These are phyloP conservation scores for Nitzschia palea DNA, from an alignment of 108 stramenopile species.

Conservation along the genomic window DNA sequence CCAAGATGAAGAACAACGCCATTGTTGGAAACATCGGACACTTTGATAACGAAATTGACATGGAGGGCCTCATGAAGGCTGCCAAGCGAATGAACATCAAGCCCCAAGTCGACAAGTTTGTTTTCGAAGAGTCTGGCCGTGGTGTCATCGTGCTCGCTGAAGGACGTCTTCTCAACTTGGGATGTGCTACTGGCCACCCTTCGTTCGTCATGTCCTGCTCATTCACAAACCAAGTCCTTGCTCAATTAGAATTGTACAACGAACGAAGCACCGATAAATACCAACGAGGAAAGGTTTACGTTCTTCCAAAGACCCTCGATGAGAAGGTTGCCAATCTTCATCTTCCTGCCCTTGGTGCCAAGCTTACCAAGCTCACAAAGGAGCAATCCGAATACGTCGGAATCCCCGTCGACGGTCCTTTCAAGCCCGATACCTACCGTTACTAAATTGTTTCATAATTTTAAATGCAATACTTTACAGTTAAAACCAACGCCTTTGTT, in stretches of 20 bases:
- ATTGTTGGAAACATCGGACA: constrained; percentile 99
- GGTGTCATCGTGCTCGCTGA: constrained; percentile 98
- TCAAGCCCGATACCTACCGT: constrained; percentile 99
- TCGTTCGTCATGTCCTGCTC: constrained; percentile 99
- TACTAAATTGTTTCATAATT: constrained; percentile 65
- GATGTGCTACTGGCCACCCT: constrained; percentile 99
- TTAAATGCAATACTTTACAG: neutral
- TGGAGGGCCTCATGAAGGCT: constrained; percentile 90
- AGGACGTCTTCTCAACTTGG: constrained; percentile 99
- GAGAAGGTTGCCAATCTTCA: constrained; percentile 99
- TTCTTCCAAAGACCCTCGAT: constrained; percentile 97
- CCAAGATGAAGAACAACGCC: constrained; percentile 99
- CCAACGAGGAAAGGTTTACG: constrained; percentile 95
- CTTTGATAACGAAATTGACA: constrained; percentile 99
- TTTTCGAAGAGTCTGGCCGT: constrained; percentile 85
- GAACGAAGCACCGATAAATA: constrained; percentile 95
- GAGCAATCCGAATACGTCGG: constrained; percentile 99
- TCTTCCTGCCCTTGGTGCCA: constrained; percentile 92
- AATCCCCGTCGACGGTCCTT: constrained; percentile 91
- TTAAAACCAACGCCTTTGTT: too few relatives aligned
- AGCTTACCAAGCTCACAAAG: constrained; percentile 88
- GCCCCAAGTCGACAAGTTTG: constrained; percentile 99
- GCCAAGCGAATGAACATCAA: constrained; percentile 99
- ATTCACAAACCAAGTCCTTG: constrained; percentile 99
- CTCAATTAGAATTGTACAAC: constrained; percentile 98